These are phyloP conservation scores for Cnidoscolus chayamansa DNA, from an alignment of 441 rosid genomes.

Conservation along the genomic window DNA sequence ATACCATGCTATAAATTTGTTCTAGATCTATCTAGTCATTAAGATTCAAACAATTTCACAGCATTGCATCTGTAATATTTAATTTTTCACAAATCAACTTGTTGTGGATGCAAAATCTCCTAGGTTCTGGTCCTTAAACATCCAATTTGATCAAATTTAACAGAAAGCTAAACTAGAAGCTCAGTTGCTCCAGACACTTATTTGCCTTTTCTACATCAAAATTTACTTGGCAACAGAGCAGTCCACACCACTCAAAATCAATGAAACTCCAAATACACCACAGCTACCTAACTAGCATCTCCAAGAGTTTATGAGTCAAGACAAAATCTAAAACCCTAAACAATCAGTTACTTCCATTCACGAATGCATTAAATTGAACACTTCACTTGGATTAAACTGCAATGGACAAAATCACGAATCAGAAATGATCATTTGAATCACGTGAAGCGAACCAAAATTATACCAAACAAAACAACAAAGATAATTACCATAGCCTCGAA, in stretches of 20 bases:
- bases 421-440: not conserved
- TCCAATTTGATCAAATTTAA: not conserved
- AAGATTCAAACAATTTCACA: constrained; percentile 8
- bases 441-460: constrained; percentile 7
- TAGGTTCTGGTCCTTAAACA: not conserved
- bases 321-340: constrained; percentile 5
- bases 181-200: not conserved
- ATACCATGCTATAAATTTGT: not conserved
- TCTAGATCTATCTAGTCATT: not conserved
- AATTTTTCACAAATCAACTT: not conserved
- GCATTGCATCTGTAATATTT: not conserved
- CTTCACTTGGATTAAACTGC: not conserved
- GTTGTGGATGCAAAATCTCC: not conserved
- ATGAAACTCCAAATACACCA: not conserved
- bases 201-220: no score
- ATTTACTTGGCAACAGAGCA: no score
- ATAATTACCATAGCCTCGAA: constrained; percentile 44
- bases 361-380: constrained; percentile 1
- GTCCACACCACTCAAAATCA: not conserved
- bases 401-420: not conserved
- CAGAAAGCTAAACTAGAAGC: not conserved
- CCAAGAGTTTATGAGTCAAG: not conserved
- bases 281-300: not conserved
- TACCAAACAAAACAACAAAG: constrained; percentile 18
- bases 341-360: not conserved